Conservation (phyloP, 2,329 filamentous ascomycete species). For the Diaporthe longicolla region DNA sequence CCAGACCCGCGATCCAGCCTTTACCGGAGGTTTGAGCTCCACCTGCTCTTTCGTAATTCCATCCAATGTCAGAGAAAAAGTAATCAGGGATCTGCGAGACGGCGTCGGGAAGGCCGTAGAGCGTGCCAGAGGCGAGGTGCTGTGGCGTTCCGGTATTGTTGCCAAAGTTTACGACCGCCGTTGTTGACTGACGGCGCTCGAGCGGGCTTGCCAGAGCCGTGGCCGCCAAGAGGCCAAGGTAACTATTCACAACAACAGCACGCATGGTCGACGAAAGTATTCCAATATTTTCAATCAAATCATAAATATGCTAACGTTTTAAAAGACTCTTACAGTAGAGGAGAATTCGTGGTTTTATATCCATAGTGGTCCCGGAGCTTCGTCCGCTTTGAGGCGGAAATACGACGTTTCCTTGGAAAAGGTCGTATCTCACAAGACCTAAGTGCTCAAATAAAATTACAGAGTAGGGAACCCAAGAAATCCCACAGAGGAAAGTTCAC, state of each 20-base stretch:
- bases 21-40: constrained; percentile 44
- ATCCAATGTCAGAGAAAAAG: constrained; percentile 46
- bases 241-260: not conserved
- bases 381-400: constrained; percentile 4
- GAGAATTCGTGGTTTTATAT: constrained; percentile 25
- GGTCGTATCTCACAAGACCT: not conserved
- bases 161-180: constrained; percentile 44
- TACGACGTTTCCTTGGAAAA: not conserved
- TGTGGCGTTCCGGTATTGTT: constrained; percentile 42
- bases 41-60: constrained; percentile 45
- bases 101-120: constrained; percentile 46
- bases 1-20: constrained; percentile 44
- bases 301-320: not conserved
- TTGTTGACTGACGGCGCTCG: constrained; percentile 36
- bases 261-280: constrained; percentile 6
- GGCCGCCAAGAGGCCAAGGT: constrained; percentile 28
- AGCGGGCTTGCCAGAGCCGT: constrained; percentile 14
- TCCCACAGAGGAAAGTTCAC: constrained; percentile 25
- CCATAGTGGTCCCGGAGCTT: not conserved
- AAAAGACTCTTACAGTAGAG: not conserved
- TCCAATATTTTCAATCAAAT: not conserved
- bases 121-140: constrained; percentile 46
- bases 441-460: not conserved
- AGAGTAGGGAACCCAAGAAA: not conserved
- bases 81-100: constrained; percentile 44